These are phyloP conservation scores for Talaromyces funiculosus DNA, from an alignment of 2,329 filamentous ascomycete genomes.

Conservation along the genomic window DNA sequence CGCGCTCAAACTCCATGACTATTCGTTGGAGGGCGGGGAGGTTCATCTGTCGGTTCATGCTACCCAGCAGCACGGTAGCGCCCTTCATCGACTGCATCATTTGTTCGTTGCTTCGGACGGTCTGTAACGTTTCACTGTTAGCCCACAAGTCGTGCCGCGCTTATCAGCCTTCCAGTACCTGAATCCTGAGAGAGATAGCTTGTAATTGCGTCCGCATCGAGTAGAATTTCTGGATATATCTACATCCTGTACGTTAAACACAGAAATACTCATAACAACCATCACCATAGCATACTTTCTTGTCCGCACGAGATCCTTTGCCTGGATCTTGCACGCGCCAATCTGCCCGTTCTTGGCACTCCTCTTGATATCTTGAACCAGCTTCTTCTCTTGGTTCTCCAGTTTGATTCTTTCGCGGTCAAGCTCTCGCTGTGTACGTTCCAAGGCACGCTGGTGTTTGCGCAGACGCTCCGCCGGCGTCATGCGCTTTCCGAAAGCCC, in stretches of 20 bases:
- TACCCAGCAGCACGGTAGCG: slow-evolving; percentile 82
- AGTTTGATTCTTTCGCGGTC: slow-evolving; percentile 93
- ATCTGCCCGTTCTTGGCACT: slow-evolving; percentile 97
- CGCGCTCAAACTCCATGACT: slow-evolving; percentile 97
- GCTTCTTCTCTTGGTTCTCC: slow-evolving; percentile 97
- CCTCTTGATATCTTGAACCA: slow-evolving; percentile 94
- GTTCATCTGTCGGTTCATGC: slow-evolving; percentile 98
- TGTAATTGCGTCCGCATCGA: slow-evolving; percentile 96
- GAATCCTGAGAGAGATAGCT: slow-evolving; percentile 88
- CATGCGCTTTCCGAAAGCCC: slow-evolving; percentile 99
- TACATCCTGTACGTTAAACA: slow-evolving; percentile 26
- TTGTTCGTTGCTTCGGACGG: slow-evolving; percentile 95
- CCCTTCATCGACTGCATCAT: slow-evolving; percentile 99
- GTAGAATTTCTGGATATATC: slow-evolving; percentile 97
- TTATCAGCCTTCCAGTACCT: slow-evolving; percentile 51
- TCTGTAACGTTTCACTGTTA: slow-evolving; percentile 51
- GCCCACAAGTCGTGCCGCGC: not conserved
- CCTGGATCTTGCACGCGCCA: slow-evolving; percentile 97
- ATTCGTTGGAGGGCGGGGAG: slow-evolving; percentile 91
- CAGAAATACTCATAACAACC: not conserved
- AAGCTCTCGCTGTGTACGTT: slow-evolving; percentile 94
- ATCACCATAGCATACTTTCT: slow-evolving; percentile 51
- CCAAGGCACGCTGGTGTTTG: slow-evolving; percentile 86
- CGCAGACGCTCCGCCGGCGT: slow-evolving; percentile 67
- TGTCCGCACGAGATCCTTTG: slow-evolving; percentile 91